Evolutionary conservation across 2,329 filamentous ascomycete species (phyloP).

Genomic region (Hymenoscyphus salicellus): DNA sequence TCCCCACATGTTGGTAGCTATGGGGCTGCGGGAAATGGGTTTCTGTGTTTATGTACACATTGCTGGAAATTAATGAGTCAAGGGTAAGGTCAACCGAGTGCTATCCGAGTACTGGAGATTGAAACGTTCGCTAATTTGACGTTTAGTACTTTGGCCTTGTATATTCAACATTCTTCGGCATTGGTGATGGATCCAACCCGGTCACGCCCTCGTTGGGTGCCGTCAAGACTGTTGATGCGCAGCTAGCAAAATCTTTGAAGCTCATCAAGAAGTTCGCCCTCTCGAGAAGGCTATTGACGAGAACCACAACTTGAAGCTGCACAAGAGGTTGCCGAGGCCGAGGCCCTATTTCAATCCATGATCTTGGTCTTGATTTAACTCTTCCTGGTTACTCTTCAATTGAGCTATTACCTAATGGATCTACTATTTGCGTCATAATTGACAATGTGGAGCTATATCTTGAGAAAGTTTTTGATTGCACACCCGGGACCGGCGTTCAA

Average conservation of each 20-base stretch:
- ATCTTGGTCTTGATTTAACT: constrained; percentile 90
- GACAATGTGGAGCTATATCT: constrained; percentile 89
- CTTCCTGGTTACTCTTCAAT: constrained; percentile 86
- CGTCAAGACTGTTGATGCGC: constrained; percentile 83
- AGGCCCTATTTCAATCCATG: constrained; percentile 74
- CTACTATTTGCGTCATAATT: constrained; percentile 74
- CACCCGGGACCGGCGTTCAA: constrained; percentile 81
- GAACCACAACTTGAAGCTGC: constrained; percentile 60
- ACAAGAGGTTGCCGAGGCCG: constrained; percentile 68
- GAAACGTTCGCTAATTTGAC: too few relatives aligned
- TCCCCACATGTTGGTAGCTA: too few relatives aligned
- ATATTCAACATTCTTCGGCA: constrained; percentile 96
- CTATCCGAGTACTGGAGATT: too few relatives aligned
- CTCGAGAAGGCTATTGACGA: constrained; percentile 76
- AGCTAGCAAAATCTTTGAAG: constrained; percentile 80
- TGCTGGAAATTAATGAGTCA: too few relatives aligned
- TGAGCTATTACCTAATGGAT: constrained; percentile 73
- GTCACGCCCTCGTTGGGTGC: constrained; percentile 84
- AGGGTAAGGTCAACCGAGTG: too few relatives aligned
- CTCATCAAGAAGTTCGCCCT: constrained; percentile 82
- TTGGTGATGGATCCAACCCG: constrained; percentile 63
- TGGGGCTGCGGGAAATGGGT: too few relatives aligned
- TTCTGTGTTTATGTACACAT: too few relatives aligned
- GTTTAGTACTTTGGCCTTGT: too few relatives aligned
- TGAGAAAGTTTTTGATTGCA: constrained; percentile 86